phyloP scores from a whole-genome alignment of 768 basidiomycete species.

The Boletus coccyginus region DNA sequence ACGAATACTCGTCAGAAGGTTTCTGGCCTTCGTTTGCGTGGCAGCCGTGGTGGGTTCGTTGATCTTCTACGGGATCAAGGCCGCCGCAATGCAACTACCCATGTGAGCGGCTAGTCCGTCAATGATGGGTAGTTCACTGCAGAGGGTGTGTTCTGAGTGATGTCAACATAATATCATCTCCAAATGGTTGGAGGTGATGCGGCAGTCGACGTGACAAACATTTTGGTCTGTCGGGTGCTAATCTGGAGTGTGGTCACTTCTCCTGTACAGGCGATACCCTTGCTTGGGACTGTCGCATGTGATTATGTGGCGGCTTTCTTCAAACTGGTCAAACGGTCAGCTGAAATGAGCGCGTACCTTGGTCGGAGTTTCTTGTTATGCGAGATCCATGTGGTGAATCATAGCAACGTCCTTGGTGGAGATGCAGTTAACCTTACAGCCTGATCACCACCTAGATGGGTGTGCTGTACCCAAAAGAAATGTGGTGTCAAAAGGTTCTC shows the following conservation, averaged over 20 bases:
- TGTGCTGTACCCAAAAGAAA: too few relatives aligned
- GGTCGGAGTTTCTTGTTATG: too few relatives aligned
- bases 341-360: too few relatives aligned
- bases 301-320: conserved; percentile 58
- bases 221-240: conserved; percentile 32
- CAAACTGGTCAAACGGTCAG: too few relatives aligned
- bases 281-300: conserved; percentile 52
- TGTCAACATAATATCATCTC: conserved; percentile 71
- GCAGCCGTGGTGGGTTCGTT: conserved; percentile 1
- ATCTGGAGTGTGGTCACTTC: conserved; percentile 61
- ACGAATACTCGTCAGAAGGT: too few relatives aligned
- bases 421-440: too few relatives aligned
- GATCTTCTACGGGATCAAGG: conserved; percentile 82
- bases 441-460: too few relatives aligned
- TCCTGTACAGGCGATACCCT: conserved; percentile 64
- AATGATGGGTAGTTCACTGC: conserved; percentile 67
- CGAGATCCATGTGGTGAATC: too few relatives aligned
- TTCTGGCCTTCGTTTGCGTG: neutral
- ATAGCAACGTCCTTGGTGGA: too few relatives aligned
- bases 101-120: conserved; percentile 69
- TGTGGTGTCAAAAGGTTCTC: too few relatives aligned
- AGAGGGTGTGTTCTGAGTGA: conserved; percentile 60
- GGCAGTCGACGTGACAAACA: conserved; percentile 53
- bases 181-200: conserved; percentile 65
- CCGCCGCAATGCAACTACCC: conserved; percentile 73